These are phyloP conservation scores for Priceomyces castillae DNA, from an alignment of 805 yeast species.

Conservation along the genomic window DNA sequence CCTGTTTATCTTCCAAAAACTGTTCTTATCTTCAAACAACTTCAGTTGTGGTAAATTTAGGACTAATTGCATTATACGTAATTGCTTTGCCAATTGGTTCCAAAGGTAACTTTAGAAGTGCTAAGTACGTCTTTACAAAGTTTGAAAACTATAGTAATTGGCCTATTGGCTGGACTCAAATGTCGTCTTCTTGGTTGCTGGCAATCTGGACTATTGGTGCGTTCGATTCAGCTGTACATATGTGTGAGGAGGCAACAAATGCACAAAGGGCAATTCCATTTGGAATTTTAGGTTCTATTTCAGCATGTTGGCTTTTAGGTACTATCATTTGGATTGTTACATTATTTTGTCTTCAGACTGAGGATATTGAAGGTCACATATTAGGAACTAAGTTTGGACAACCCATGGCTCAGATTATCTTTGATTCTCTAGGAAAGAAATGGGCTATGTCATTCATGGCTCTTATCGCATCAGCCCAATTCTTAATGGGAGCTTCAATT, in stretches of 20 bases:
- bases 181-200: constrained; percentile 26
- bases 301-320: constrained; percentile 27
- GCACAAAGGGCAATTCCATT: constrained; percentile 27
- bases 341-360: constrained; percentile 20
- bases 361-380: constrained; percentile 18
- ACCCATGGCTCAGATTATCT: constrained; percentile 30
- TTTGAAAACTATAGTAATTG: constrained; percentile 51
- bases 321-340: constrained; percentile 23
- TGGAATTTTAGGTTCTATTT: constrained; percentile 29
- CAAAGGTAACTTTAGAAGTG: constrained; percentile 40
- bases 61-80: constrained; percentile 21
- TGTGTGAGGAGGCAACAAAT: constrained; percentile 28
- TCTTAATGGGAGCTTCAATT: constrained; percentile 32
- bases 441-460: constrained; percentile 31
- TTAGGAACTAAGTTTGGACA: constrained; percentile 22
- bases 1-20: constrained; percentile 23
- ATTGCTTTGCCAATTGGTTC: constrained; percentile 33
- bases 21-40: constrained; percentile 25
- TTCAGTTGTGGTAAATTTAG: constrained; percentile 23
- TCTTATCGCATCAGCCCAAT: constrained; percentile 28
- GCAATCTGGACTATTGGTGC: constrained; percentile 36
- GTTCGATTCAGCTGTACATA: constrained; percentile 32
- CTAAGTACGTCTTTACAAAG: constrained; percentile 52
- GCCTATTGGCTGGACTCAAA: constrained; percentile 52
- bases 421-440: constrained; percentile 28